Evolutionary conservation across 371 early-diverging fungal species (phyloP), one percentile per base, ranked within the genome.

Genomic region (Apophysomyces ossiformis): DNA sequence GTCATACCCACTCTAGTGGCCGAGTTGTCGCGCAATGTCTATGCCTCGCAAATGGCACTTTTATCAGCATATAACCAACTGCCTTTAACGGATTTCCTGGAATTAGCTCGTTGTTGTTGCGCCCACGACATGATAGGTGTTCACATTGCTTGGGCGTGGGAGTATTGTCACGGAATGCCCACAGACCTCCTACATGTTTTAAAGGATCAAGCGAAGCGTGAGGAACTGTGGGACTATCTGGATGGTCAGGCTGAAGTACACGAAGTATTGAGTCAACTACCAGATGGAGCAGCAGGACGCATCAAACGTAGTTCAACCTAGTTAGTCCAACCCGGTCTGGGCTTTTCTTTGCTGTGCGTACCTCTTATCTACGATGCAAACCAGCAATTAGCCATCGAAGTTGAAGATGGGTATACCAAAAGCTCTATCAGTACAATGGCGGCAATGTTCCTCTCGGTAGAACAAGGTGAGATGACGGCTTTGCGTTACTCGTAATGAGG

Each of bases 81-180:
- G 13, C 1, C 13, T 8, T 44, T 68, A 1, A 18, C 45, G 9
- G 64, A 68, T 38, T 68, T 68, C 41, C 21, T 63, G 39, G 60
- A 59, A 35, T 61, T 68, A 15, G 63, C 37, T 9, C 32, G 32
- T 7, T 35, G 11, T 15, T 63, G 57, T 15, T 63, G 63, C 47
- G 60, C 58, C 7, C 68, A 54, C 26, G 26, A 56, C 15, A 57
- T 68, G 21, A 59, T 6, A 13, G 68, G 68, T 9, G 45, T 57
- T 16, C 56, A 59, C 39, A 37, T 68, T 46, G 68, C 68, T 39
- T 68, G 68, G 68, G 58, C 64, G 21, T 68, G 63, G 68, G 60
- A 68, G 26, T 62, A 58, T 36, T 67, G 63, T 32, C 57, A 67
- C 41, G 18, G 32, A 16, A 43, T 18, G 15, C 38, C 60, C 12